These are phyloP conservation scores for Exidia glandulosa DNA, from an alignment of 768 basidiomycete species.

Conservation along the genomic window DNA sequence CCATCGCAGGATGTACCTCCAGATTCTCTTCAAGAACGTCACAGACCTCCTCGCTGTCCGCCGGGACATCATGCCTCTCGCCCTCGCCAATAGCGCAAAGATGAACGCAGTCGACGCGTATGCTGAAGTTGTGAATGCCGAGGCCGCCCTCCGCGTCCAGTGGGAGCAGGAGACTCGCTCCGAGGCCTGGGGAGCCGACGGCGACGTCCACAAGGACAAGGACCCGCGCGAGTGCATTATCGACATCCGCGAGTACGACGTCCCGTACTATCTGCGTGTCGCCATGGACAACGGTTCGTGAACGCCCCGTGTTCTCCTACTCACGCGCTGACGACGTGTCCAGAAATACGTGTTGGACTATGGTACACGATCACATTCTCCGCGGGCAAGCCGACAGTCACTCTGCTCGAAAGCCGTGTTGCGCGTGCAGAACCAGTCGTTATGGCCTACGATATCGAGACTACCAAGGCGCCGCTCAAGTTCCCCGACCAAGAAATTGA, in stretches of 20 bases:
- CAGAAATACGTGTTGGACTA: conserved; percentile 89
- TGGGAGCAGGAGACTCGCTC: conserved; percentile 62
- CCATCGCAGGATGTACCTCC: conserved; percentile 80
- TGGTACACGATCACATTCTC: conserved; percentile 89
- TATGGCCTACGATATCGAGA: conserved; percentile 98
- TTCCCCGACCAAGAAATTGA: conserved; percentile 94
- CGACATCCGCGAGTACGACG: conserved; percentile 92
- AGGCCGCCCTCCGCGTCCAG: conserved; percentile 45
- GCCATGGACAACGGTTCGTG: conserved; percentile 80
- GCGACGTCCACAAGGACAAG: conserved; percentile 35
- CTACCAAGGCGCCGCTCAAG: conserved; percentile 98
- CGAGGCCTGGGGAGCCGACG: conserved; percentile 32
- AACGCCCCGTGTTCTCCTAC: not conserved
- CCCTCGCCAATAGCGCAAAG: conserved; percentile 82
- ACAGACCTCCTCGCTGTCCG: conserved; percentile 80
- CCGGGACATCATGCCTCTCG: conserved; percentile 82
- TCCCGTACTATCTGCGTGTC: conserved; percentile 96
- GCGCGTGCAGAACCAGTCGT: conserved; percentile 99
- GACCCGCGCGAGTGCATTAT: conserved; percentile 90
- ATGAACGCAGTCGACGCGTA: conserved; percentile 94
- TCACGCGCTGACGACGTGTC: not conserved
- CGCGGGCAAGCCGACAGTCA: conserved; percentile 67
- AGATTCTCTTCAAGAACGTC: conserved; percentile 87
- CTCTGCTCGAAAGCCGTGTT: conserved; percentile 67
- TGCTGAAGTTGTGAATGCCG: conserved; percentile 82